A percentile compares a stretch with the other conserved stretches of the same genome.
Conservation (phyloP, 169 alveolate genomes). For the Plasmodium gonderi region DNA sequence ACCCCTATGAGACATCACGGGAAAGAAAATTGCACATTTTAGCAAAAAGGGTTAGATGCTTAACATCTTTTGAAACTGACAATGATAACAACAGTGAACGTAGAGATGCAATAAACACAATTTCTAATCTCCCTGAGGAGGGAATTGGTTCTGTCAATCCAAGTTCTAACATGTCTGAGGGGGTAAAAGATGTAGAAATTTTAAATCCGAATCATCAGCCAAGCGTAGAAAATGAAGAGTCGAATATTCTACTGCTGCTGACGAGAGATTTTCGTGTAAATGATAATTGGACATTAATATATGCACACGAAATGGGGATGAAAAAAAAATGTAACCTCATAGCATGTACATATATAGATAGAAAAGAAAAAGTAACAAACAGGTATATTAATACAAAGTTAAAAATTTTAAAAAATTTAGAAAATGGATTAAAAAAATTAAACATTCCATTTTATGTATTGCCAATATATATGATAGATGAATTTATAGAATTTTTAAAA, state of each 20-base stretch:
- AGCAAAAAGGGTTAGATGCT: slow-evolving; percentile 26
- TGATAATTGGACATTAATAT: slow-evolving; percentile 53
- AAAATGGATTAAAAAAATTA: slow-evolving; percentile 15
- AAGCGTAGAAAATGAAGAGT: background rate
- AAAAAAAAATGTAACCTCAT: slow-evolving; percentile 17
- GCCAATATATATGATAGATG: slow-evolving; percentile 56
- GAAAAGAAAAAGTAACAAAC: slow-evolving; percentile 43
- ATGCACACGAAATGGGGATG: slow-evolving; percentile 41
- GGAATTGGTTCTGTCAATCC: background rate
- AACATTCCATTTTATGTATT: slow-evolving; percentile 73
- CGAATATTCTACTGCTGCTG: slow-evolving; percentile 15
- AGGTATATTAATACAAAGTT: slow-evolving; percentile 41
- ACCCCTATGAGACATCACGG: slow-evolving; percentile 40
- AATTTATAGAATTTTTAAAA: slow-evolving; percentile 49
- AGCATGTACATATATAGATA: slow-evolving; percentile 56
- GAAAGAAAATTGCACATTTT: slow-evolving; percentile 37
- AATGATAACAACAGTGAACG: background rate
- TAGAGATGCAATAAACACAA: background rate
- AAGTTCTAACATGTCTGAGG: background rate
- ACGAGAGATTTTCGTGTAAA: slow-evolving; percentile 49
- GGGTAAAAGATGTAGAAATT: background rate
- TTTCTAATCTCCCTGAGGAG: background rate
- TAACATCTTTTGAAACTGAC: slow-evolving; percentile 26
- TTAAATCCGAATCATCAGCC: background rate
- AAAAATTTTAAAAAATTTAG: slow-evolving; percentile 66